phyloP scores from a whole-genome alignment of 108 stramenopile genomes.

The Aurantiochytrium sp. region DNA sequence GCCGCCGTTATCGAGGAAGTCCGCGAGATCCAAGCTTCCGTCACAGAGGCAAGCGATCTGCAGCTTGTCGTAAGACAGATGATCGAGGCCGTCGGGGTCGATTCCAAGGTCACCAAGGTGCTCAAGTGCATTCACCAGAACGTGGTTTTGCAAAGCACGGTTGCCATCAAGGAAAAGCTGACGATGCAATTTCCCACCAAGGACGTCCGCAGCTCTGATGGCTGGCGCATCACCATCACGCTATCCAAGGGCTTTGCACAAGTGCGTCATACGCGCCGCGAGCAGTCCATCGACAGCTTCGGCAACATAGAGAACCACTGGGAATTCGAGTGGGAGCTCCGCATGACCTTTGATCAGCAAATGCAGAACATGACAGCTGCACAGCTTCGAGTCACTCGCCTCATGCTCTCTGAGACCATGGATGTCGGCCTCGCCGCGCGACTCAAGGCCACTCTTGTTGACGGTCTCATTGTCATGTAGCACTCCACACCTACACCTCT shows the following conservation, averaged over 20 bases:
- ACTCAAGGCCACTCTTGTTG: background rate
- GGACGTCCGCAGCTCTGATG: background rate
- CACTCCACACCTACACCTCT: background rate
- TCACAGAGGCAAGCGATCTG: background rate
- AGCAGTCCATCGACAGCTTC: background rate
- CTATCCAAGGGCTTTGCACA: background rate
- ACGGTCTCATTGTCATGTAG: constrained; percentile 15
- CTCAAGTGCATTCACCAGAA: constrained; percentile 9
- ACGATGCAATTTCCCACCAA: background rate
- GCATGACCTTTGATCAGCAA: constrained; percentile 8
- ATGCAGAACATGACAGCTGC: constrained; percentile 13
- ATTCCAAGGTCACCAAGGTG: background rate
- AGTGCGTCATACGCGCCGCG: background rate
- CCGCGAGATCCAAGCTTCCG: background rate
- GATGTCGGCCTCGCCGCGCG: background rate
- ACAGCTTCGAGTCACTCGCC: background rate
- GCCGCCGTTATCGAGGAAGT: background rate
- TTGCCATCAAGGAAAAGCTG: background rate
- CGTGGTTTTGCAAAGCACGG: constrained; percentile 11
- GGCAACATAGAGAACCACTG: background rate
- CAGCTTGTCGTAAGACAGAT: constrained; percentile 11
- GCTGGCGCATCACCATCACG: background rate
- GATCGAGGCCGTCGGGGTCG: background rate
- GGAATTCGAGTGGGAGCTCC: constrained; percentile 15
- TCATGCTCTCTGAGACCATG: background rate